These are phyloP conservation scores for Pseudonectria foliicola DNA, from an alignment of 2,329 filamentous ascomycete genomes.

Conservation along the genomic window DNA sequence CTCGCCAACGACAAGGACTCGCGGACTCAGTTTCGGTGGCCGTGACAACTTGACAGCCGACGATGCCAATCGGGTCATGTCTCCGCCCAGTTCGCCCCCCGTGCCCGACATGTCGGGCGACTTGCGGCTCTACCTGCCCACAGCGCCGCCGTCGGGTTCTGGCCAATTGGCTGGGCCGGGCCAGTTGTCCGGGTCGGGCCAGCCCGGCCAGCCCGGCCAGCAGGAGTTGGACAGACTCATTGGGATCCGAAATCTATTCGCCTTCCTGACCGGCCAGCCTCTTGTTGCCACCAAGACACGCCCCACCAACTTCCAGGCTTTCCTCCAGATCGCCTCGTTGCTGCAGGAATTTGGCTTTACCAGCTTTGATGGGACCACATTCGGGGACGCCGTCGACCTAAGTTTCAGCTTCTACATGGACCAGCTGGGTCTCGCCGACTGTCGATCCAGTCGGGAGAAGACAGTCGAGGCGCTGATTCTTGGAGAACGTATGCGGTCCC, in stretches of 20 bases:
- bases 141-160: slow-evolving; percentile 30
- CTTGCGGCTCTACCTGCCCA: slow-evolving; percentile 48
- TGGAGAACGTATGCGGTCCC: slow-evolving; percentile 77
- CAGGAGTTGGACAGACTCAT: slow-evolving; percentile 48
- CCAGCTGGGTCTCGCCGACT: slow-evolving; percentile 69
- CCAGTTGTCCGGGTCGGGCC: slow-evolving; percentile 6
- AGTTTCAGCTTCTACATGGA: slow-evolving; percentile 72
- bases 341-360: slow-evolving; percentile 52
- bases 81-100: slow-evolving; percentile 32
- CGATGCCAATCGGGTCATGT: slow-evolving; percentile 38
- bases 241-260: slow-evolving; percentile 57
- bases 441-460: slow-evolving; percentile 76
- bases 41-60: slow-evolving; percentile 41
- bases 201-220: slow-evolving; percentile 17
- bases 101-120: slow-evolving; percentile 33
- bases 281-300: slow-evolving; percentile 50
- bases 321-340: slow-evolving; percentile 46
- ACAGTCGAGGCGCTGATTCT: slow-evolving; percentile 85
- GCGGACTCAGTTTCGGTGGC: slow-evolving; percentile 40
- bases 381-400: slow-evolving; percentile 52
- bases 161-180: slow-evolving; percentile 28
- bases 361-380: slow-evolving; percentile 49
- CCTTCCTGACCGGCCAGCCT: slow-evolving; percentile 56
- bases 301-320: slow-evolving; percentile 46
- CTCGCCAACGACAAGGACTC: slow-evolving; percentile 23